phyloP scores from a whole-genome alignment of 179 eudicot genomes.

The Kewa caespitosa region DNA sequence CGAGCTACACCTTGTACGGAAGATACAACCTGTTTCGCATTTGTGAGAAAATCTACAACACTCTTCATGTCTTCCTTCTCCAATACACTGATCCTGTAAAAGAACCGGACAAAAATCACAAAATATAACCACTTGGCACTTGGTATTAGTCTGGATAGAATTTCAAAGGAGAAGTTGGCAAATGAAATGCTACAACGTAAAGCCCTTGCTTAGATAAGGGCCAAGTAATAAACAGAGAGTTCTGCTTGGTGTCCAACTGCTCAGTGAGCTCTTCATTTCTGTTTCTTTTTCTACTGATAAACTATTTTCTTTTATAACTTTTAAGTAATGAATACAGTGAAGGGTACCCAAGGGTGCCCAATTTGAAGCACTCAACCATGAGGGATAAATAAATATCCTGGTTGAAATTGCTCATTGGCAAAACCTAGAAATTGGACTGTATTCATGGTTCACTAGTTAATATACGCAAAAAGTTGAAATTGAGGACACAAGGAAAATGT shows the following conservation, averaged over 20 bases:
- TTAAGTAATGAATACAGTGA: too few relatives aligned
- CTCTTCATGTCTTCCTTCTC: constrained; percentile 86
- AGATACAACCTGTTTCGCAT: constrained; percentile 82
- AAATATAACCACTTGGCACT: not conserved
- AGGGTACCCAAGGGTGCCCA: not conserved
- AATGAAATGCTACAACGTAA: not conserved
- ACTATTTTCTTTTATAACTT: not conserved
- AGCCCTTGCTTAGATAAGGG: not conserved
- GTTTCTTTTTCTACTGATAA: not conserved
- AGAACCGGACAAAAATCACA: not conserved
- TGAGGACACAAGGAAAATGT: too few relatives aligned
- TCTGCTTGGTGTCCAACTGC: not conserved
- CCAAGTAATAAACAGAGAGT: not conserved
- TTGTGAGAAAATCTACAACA: constrained; percentile 64
- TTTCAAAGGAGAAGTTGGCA: not conserved
- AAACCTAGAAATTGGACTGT: too few relatives aligned
- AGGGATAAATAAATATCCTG: too few relatives aligned
- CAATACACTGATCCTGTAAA: constrained; percentile 57
- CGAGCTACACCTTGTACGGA: constrained; percentile 93
- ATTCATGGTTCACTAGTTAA: too few relatives aligned
- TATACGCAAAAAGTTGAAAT: too few relatives aligned
- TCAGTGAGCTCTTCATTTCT: not conserved
- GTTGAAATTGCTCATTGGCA: too few relatives aligned
- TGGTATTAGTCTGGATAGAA: constrained; percentile 1
- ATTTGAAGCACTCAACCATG: not conserved